Evolutionary conservation across 352 stramenopile genomes (phyloP).

Genomic region (Stramenopiles sp.): DNA sequence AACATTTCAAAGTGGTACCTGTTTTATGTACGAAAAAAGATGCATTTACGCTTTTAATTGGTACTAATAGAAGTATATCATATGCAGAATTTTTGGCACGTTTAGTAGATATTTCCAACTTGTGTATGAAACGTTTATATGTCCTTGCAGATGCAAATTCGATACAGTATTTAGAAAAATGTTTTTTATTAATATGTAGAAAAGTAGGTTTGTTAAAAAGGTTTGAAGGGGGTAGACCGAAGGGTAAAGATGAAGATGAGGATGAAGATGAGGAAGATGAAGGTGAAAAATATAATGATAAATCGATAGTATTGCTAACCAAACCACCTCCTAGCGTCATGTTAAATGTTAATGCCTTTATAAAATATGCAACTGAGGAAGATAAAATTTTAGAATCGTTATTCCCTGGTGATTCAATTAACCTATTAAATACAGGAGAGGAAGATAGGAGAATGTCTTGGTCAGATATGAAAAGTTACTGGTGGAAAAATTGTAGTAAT

Average conservation of each 20-base stretch:
- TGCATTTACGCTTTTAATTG: background rate
- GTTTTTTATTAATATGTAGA: background rate
- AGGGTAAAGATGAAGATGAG: background rate
- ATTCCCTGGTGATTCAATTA: background rate
- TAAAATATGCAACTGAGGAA: background rate
- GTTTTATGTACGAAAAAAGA: background rate
- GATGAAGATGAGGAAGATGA: background rate
- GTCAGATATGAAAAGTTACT: background rate
- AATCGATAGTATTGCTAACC: background rate
- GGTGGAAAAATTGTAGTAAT: conserved; percentile 3
- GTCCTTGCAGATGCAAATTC: background rate
- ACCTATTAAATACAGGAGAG: background rate
- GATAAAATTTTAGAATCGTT: background rate
- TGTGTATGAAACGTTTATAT: background rate
- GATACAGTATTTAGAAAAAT: background rate
- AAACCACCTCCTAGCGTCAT: background rate
- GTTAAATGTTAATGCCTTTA: background rate
- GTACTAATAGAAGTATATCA: background rate
- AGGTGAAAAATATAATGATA: background rate
- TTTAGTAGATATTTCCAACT: background rate
- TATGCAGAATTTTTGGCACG: background rate
- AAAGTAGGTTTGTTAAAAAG: background rate
- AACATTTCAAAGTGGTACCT: background rate
- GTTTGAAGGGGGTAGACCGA: background rate
- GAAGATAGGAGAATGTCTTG: background rate